These are phyloP conservation scores for Phellopilus nigrolimitatus DNA, from an alignment of 1,284 basidiomycete species.

Conservation along the genomic window DNA sequence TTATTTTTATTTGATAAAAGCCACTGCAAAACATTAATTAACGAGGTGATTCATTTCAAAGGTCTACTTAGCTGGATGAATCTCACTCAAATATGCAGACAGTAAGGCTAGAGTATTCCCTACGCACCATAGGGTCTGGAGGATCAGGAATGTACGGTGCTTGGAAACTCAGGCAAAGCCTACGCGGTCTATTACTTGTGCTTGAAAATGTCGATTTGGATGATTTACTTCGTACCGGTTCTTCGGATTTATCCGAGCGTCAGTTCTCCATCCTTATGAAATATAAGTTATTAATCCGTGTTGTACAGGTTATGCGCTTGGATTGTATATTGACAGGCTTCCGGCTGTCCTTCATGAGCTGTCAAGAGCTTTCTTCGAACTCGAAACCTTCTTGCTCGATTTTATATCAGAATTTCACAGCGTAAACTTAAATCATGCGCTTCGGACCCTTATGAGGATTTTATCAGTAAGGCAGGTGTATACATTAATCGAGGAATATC, in stretches of 20 bases:
- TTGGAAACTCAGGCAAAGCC: background rate
- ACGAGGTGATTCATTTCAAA: background rate
- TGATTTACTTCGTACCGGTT: background rate
- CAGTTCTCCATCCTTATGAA: background rate
- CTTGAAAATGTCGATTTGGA: background rate
- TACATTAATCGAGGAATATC: background rate
- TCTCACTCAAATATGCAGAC: background rate
- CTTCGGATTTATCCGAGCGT: background rate
- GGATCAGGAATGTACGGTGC: conserved; percentile 8
- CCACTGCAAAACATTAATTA: background rate
- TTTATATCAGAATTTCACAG: conserved; percentile 4
- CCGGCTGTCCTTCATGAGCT: background rate
- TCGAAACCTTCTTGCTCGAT: background rate
- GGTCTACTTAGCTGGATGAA: background rate
- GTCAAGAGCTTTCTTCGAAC: background rate
- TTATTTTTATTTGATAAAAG: background rate
- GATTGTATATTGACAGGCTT: background rate
- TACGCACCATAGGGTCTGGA: conserved; percentile 6
- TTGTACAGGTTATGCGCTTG: background rate
- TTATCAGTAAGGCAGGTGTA: background rate
- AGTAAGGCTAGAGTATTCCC: conserved; percentile 5
- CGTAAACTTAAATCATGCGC: background rate
- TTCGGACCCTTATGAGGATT: background rate
- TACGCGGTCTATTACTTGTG: background rate
- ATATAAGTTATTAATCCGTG: no score